phyloP scores from a whole-genome alignment of 352 stramenopile genomes.

The Globisporangium paddicum region DNA sequence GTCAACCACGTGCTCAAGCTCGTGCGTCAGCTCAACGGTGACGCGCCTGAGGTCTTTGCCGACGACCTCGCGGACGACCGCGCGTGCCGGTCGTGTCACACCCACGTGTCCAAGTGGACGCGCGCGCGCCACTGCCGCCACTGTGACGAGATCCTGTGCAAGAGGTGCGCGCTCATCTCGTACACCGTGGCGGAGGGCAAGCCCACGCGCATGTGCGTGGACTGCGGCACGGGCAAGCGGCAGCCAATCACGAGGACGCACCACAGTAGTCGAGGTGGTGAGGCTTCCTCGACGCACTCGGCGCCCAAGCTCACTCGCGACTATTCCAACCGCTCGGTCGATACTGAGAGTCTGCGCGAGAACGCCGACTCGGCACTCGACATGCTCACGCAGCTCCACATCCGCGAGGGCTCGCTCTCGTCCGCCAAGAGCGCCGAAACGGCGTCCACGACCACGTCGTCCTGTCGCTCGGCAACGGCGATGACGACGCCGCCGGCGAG shows the following conservation, averaged over 20 bases:
- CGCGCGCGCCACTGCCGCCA: conserved; percentile 53
- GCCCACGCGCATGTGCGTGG: conserved; percentile 55
- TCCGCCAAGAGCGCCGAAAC: not conserved
- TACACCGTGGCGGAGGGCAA: conserved; percentile 38
- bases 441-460: not conserved
- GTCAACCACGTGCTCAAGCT: conserved; percentile 69
- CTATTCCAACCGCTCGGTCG: conserved; percentile 20
- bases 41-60: conserved; percentile 10
- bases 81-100: conserved; percentile 44
- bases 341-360: conserved; percentile 27
- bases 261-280: not conserved
- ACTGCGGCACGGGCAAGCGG: conserved; percentile 26
- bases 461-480: not conserved
- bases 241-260: not conserved
- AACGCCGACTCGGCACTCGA: conserved; percentile 10
- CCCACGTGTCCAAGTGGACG: conserved; percentile 62
- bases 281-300: not conserved
- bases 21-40: conserved; percentile 30
- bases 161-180: conserved; percentile 48
- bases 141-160: conserved; percentile 61
- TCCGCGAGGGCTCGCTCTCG: conserved; percentile 5
- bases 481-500: not conserved
- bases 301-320: not conserved
- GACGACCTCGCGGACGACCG: conserved; percentile 18
- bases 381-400: conserved; percentile 7